A percentile compares a stretch with the other conserved stretches of the same genome.
Conservation (phyloP, 2,329 filamentous ascomycete genomes). For the Sordariomycetes sp. region DNA sequence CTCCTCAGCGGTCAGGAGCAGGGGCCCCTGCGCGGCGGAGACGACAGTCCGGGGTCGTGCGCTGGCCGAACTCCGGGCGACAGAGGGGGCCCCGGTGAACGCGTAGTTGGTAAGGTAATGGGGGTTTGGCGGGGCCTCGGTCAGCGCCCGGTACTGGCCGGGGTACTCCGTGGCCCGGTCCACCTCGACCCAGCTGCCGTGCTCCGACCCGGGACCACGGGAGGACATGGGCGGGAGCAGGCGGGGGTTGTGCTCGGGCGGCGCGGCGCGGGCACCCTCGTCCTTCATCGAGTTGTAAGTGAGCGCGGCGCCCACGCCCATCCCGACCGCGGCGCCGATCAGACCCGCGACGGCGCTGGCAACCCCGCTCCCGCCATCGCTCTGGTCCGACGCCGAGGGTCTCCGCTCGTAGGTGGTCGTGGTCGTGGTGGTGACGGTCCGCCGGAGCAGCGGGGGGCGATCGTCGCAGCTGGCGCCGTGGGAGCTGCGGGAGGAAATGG, state of each 20-base stretch:
- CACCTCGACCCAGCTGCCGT: neutral
- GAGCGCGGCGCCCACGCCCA: slow-evolving; percentile 6
- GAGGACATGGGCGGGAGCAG: neutral
- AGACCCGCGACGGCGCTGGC: slow-evolving; percentile 6
- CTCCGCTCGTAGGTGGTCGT: slow-evolving; percentile 1
- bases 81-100: neutral
- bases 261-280: neutral
- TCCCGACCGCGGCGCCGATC: slow-evolving; percentile 6
- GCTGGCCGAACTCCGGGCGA: neutral
- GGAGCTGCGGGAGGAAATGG: neutral
- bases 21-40: neutral
- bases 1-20: neutral
- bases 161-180: neutral
- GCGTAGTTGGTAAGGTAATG: neutral
- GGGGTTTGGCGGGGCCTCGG: neutral
- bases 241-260: neutral
- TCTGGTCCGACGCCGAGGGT: neutral
- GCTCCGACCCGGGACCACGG: neutral
- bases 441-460: neutral
- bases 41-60: neutral
- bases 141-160: neutral
- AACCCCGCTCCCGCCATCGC: neutral
- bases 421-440: slow-evolving; percentile 1
- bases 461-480: neutral
- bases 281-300: slow-evolving; percentile 7